Evolutionary conservation across 1,284 basidiomycete species (phyloP).

Genomic region (Pyrrhoderma lamaoense): DNA sequence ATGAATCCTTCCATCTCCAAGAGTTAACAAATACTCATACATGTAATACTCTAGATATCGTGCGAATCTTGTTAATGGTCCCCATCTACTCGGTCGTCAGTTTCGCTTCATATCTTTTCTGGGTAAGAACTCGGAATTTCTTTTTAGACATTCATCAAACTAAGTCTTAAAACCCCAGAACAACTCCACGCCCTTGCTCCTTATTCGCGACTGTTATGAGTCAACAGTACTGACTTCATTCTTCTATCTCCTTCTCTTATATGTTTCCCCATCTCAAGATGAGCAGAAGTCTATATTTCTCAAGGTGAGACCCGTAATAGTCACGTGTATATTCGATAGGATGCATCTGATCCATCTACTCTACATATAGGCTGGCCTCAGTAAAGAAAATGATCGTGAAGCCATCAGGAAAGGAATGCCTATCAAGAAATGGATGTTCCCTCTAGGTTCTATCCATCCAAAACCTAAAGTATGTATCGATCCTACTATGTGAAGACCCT

Average conservation of each 20-base stretch:
- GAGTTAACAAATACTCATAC: constrained; percentile 4
- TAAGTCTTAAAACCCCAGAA: constrained; percentile 35
- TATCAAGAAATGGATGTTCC: constrained; percentile 62
- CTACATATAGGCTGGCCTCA: constrained; percentile 36
- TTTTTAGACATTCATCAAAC: constrained; percentile 26
- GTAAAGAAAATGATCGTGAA: constrained; percentile 42
- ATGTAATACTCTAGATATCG: constrained; percentile 43
- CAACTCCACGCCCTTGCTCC: constrained; percentile 53
- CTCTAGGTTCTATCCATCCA: constrained; percentile 54
- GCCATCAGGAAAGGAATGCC: constrained; percentile 37
- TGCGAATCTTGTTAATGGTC: constrained; percentile 73
- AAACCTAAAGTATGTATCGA: constrained; percentile 43
- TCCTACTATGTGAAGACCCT: not conserved
- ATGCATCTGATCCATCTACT: not conserved
- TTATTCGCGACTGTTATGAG: constrained; percentile 64
- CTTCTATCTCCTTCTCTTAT: constrained; percentile 70
- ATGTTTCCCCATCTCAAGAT: constrained; percentile 56
- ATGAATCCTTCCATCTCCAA: constrained; percentile 21
- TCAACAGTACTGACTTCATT: constrained; percentile 67
- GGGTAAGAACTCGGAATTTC: constrained; percentile 39
- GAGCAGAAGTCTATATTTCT: constrained; percentile 60
- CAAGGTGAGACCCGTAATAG: constrained; percentile 24
- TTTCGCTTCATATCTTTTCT: constrained; percentile 65
- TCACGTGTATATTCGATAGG: not conserved
- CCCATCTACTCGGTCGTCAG: constrained; percentile 68